A percentile compares a stretch with the other conserved stretches of the same genome.
Evolutionary conservation across 345 rosid species (phyloP).

Genomic region (Clausena lansium): DNA sequence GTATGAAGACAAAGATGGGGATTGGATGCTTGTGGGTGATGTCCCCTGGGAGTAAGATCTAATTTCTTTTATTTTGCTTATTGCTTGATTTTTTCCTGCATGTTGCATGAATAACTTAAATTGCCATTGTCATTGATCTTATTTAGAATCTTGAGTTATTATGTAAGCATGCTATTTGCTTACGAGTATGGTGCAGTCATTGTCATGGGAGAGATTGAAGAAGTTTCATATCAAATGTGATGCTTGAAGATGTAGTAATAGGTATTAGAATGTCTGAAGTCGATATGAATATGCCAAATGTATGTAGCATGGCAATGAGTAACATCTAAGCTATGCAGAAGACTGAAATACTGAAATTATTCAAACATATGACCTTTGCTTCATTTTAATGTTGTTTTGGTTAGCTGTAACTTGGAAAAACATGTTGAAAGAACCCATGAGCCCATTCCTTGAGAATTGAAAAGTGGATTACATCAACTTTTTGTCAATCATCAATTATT

Average conservation of each 20-base stretch:
- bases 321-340: neutral
- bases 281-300: neutral
- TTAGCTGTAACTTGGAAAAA: too few relatives aligned
- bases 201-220: neutral
- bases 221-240: neutral
- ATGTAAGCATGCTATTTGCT: neutral
- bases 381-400: too few relatives aligned
- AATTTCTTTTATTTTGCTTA: neutral
- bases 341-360: too few relatives aligned
- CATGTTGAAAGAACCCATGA: too few relatives aligned
- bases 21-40: conserved; percentile 84
- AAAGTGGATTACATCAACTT: neutral
- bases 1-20: conserved; percentile 66
- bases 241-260: neutral
- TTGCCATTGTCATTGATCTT: neutral
- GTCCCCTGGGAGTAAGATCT: conserved; percentile 75
- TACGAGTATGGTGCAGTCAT: neutral
- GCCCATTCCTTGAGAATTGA: too few relatives aligned
- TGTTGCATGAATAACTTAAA: neutral
- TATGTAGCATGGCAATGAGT: neutral
- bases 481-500: neutral
- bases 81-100: neutral
- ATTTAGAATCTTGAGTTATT: neutral
- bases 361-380: too few relatives aligned
- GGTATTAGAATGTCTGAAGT: neutral